These are phyloP conservation scores for Microsporum ferrugineum DNA, from an alignment of 2,329 filamentous ascomycete species.

Conservation along the genomic window DNA sequence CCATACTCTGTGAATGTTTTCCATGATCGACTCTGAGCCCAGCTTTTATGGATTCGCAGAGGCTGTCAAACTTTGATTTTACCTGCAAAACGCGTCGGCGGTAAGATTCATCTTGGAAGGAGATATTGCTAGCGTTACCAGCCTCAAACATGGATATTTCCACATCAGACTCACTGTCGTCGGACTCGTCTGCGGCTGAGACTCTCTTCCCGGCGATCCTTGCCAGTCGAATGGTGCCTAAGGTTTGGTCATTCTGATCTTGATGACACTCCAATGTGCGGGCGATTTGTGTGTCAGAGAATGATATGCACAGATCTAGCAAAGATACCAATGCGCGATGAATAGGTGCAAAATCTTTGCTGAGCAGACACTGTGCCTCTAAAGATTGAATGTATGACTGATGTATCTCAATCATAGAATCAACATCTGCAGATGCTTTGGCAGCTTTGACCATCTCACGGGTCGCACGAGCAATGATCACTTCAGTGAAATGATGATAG, in stretches of 20 bases:
- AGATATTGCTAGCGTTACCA: constrained; percentile 32
- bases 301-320: constrained; percentile 60
- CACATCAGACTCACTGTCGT: constrained; percentile 18
- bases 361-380: constrained; percentile 58
- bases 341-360: constrained; percentile 57
- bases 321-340: constrained; percentile 61
- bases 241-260: constrained; percentile 24
- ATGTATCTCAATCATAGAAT: constrained; percentile 67
- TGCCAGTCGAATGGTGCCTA: constrained; percentile 12
- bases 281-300: constrained; percentile 49
- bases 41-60: constrained; percentile 58
- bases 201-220: constrained; percentile 11
- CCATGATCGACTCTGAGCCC: constrained; percentile 65
- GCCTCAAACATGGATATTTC: constrained; percentile 29
- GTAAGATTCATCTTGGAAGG: constrained; percentile 36
- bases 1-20: constrained; percentile 61
- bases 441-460: constrained; percentile 48
- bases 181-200: constrained; percentile 16
- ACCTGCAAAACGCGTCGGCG: constrained; percentile 45
- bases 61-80: constrained; percentile 50
- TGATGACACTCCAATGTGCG: constrained; percentile 30
- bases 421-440: constrained; percentile 55
- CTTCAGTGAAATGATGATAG: constrained; percentile 62
- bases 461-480: constrained; percentile 55
- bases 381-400: constrained; percentile 51